phyloP scores from a whole-genome alignment of 2,329 filamentous ascomycete species.

The Colletotrichum sp. region DNA sequence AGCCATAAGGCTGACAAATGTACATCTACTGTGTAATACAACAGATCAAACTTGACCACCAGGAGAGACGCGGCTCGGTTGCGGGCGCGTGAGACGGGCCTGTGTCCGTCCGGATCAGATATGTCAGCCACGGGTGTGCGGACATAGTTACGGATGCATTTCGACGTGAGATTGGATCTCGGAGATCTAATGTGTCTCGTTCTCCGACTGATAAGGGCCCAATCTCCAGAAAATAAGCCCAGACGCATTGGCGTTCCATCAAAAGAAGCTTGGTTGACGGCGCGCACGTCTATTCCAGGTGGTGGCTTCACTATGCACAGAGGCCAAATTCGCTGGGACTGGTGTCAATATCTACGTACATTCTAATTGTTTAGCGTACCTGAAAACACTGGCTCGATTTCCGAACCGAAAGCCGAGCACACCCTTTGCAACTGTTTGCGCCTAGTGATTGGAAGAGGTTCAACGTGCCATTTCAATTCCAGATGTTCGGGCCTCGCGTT shows the following conservation, averaged over 20 bases:
- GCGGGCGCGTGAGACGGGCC: neutral
- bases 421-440: neutral
- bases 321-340: neutral
- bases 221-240: neutral
- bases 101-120: neutral
- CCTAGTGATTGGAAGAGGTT: neutral
- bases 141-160: neutral
- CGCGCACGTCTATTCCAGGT: neutral
- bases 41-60: neutral
- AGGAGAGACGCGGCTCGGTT: neutral
- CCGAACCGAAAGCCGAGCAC: constrained; percentile 13
- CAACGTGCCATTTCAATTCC: neutral
- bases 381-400: neutral
- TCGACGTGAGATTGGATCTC: neutral
- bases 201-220: neutral
- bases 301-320: neutral
- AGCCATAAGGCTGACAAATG: constrained; percentile 1
- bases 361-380: neutral
- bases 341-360: neutral
- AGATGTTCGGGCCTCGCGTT: constrained; percentile 5
- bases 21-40: constrained; percentile 22
- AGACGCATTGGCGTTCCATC: neutral
- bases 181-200: neutral
- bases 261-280: neutral
- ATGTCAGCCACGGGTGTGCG: neutral